phyloP scores from a whole-genome alignment of 495 filamentous ascomycete genomes.

The Cercophora newfieldiana region DNA sequence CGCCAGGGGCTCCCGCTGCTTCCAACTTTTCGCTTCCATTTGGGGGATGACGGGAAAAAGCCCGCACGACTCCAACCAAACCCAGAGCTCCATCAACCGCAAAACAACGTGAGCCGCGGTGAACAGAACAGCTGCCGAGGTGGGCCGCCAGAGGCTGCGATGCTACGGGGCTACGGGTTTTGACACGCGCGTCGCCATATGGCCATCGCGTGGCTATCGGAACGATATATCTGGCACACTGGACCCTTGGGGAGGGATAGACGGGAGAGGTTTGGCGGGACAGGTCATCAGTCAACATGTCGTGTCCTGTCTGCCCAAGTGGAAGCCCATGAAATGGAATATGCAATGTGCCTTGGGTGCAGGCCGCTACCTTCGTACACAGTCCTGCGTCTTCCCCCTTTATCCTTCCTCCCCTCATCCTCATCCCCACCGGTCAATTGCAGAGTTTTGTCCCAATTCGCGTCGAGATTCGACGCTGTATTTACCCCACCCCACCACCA shows the following conservation, averaged over 20 bases:
- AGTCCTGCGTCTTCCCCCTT: not conserved
- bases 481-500: constrained; percentile 1
- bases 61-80: constrained; percentile 1
- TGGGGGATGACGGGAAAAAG: not conserved
- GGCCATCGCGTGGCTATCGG: not conserved
- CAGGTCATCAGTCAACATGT: not conserved
- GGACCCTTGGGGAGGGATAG: not conserved
- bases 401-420: too few species aligned
- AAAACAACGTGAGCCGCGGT: not conserved
- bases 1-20: constrained; percentile 11
- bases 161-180: not conserved
- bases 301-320: too few species aligned
- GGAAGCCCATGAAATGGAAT: not conserved
- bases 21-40: constrained; percentile 3
- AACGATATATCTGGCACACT: not conserved
- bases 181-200: too few species aligned
- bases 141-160: not conserved
- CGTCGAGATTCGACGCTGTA: not conserved
- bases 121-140: not conserved
- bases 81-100: not conserved
- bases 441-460: constrained; percentile 15
- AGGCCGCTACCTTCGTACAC: not conserved
- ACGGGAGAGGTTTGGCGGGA: not conserved
- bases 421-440: not conserved
- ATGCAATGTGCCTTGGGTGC: not conserved